phyloP scores from a whole-genome alignment of 176 grass and related monocot genomes.

The Oryza brachyantha region DNA sequence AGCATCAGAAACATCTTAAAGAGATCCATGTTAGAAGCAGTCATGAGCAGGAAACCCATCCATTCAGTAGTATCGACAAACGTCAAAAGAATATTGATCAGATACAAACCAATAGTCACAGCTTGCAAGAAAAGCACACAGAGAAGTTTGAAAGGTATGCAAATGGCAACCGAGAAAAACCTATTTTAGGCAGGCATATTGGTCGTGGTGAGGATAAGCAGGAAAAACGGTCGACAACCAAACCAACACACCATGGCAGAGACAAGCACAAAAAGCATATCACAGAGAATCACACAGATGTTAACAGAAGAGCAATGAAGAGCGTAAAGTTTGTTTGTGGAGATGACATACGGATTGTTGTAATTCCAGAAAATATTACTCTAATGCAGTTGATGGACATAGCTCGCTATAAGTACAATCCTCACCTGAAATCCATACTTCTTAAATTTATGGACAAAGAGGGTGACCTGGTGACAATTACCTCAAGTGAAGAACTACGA shows the following conservation, averaged over 20 bases:
- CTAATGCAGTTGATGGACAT: slow-evolving; percentile 53
- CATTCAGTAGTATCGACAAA: neutral
- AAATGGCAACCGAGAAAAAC: slow-evolving; percentile 12
- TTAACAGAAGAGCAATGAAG: slow-evolving; percentile 27
- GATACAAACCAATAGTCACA: neutral
- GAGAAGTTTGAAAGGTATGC: slow-evolving; percentile 16
- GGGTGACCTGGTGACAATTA: slow-evolving; percentile 87
- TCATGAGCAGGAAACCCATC: slow-evolving; percentile 20
- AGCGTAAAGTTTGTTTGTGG: slow-evolving; percentile 61
- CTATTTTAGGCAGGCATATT: slow-evolving; percentile 1
- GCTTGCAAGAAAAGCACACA: slow-evolving; percentile 17
- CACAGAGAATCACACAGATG: slow-evolving; percentile 29
- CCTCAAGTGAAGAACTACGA: slow-evolving; percentile 63
- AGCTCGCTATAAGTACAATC: slow-evolving; percentile 62
- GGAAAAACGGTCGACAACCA: slow-evolving; percentile 4
- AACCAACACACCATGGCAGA: neutral
- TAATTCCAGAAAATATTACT: slow-evolving; percentile 60
- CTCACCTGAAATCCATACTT: slow-evolving; percentile 50
- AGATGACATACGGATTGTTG: slow-evolving; percentile 70
- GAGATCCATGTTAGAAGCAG: slow-evolving; percentile 31
- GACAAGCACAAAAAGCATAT: slow-evolving; percentile 25
- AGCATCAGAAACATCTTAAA: slow-evolving; percentile 1
- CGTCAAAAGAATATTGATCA: slow-evolving; percentile 35
- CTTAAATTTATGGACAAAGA: slow-evolving; percentile 73
- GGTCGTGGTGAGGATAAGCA: neutral